Evolutionary conservation across 345 rosid species (phyloP), one percentile per base, ranked within the genome.

Genomic region (Cochlearia excelsa): DNA sequence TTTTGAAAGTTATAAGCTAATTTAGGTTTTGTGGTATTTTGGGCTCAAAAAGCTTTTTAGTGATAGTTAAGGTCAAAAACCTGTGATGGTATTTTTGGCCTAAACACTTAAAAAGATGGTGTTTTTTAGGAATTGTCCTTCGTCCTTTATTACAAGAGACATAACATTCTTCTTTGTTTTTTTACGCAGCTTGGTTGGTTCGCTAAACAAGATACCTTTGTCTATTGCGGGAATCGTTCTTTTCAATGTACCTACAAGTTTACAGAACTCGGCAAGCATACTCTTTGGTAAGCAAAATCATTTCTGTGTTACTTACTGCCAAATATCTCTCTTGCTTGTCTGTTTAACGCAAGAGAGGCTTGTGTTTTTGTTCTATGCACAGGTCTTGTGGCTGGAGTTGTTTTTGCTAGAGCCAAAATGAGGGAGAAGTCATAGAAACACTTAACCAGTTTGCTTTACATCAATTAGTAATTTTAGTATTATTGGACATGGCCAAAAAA

Each of bases 201-300:
- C 99, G 0, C 73, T 93, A 59, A 93, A 93, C 66, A 93, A 93
- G 84, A 87, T 93, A 70, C 99, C 97, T 11, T 74, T 93, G 28
- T 93, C 99, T 0, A 48, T 89, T 4, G 90, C 84, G 1, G 99
- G 99, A 65, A 87, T 87, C 27, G 73, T 93, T 69, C 76, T 93
- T 66, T 93, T 93, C 78, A 51, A 87, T 7, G 96, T 93, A 52
- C 97, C 97, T 1, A 93, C 99, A 38, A 93, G 92, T 72, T 70
- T 93, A 77, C 85, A 93, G 55, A 93, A 93, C 77, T 79, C 97
- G 0, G 84, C 96, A 2, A 89, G 97, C 84, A 93, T 93, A 74
- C 80, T 93, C 40, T 90, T 90, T 8, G 99, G 99, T 87, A 80
- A 66, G 79, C 51, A 16, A 16, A 16, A 16, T 16, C 23, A 16